Evolutionary conservation across 306 rosid species (phyloP).

Genomic region (Mucuna pruriens): DNA sequence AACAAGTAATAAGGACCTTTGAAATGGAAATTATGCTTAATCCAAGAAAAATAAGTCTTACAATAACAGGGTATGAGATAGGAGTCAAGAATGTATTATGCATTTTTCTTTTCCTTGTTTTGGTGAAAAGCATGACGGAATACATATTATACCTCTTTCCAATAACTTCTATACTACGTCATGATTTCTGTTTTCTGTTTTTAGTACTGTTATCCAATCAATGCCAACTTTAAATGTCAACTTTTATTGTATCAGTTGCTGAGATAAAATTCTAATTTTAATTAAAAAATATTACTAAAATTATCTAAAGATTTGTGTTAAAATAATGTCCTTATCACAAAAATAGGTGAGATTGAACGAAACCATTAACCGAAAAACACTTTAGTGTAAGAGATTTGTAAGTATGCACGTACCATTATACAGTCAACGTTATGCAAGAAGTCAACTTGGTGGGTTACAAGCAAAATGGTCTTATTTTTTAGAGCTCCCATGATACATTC

Average conservation of each 20-base stretch:
- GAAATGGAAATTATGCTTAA: neutral
- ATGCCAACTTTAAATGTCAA: neutral
- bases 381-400: conserved; percentile 3
- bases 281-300: neutral
- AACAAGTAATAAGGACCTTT: neutral
- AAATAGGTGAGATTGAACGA: neutral
- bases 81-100: neutral
- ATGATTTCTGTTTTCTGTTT: too few species aligned
- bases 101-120: too few species aligned
- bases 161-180: too few species aligned
- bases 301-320: neutral
- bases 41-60: conserved; percentile 3
- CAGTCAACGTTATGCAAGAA: conserved; percentile 83
- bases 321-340: neutral
- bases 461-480: conserved; percentile 71
- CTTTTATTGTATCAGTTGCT: neutral
- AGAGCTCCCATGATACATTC: conserved; percentile 84
- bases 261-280: neutral
- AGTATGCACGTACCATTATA: conserved; percentile 56
- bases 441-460: conserved; percentile 94
- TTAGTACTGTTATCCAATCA: too few species aligned
- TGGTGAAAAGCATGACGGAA: neutral
- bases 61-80: neutral
- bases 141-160: neutral
- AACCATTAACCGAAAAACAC: conserved; percentile 20